Percentiles rank a stretch among this genome's conserved stretches.
phyloP scores from a whole-genome alignment of 208 protist genomes.

The Leishmania turanica region DNA sequence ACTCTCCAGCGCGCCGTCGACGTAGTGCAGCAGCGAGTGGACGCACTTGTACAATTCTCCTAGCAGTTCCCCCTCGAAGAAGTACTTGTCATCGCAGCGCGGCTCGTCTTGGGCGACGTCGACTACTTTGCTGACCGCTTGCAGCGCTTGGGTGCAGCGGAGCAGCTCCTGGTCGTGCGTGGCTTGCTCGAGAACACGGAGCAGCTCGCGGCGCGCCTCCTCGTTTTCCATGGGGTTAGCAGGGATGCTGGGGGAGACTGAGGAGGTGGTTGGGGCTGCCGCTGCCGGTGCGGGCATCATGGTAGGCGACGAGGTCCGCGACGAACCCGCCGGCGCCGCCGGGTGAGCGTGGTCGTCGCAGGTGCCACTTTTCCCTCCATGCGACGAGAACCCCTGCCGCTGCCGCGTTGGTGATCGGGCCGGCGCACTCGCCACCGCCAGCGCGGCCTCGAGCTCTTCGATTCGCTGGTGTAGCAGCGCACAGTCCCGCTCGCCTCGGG shows the following conservation, averaged over 20 bases:
- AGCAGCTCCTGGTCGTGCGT: constrained; percentile 76
- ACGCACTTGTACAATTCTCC: constrained; percentile 56
- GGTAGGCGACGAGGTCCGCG: background rate
- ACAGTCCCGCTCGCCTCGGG: constrained; percentile 51
- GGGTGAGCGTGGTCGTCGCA: background rate
- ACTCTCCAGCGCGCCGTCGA: constrained; percentile 71
- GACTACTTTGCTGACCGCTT: constrained; percentile 42
- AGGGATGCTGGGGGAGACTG: background rate
- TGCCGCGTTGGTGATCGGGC: constrained; percentile 1
- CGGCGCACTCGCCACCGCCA: constrained; percentile 1
- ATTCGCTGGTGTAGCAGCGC: constrained; percentile 37
- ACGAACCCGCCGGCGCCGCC: background rate
- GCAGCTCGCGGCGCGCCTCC: constrained; percentile 56
- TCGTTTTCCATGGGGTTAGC: constrained; percentile 59
- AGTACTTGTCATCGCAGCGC: constrained; percentile 17
- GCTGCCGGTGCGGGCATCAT: background rate
- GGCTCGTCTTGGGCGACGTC: constrained; percentile 29
- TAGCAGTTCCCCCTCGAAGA: constrained; percentile 50
- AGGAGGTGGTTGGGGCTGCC: constrained; percentile 1
- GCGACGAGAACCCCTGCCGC: background rate
- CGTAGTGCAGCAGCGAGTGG: constrained; percentile 57
- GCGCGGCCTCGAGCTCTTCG: constrained; percentile 37
- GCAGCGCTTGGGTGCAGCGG: constrained; percentile 63
- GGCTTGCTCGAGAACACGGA: constrained; percentile 65
- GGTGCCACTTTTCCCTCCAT: background rate